Base-by-base conservation (phyloP, 805 yeast species). In the Candida mattraensis region DNA sequence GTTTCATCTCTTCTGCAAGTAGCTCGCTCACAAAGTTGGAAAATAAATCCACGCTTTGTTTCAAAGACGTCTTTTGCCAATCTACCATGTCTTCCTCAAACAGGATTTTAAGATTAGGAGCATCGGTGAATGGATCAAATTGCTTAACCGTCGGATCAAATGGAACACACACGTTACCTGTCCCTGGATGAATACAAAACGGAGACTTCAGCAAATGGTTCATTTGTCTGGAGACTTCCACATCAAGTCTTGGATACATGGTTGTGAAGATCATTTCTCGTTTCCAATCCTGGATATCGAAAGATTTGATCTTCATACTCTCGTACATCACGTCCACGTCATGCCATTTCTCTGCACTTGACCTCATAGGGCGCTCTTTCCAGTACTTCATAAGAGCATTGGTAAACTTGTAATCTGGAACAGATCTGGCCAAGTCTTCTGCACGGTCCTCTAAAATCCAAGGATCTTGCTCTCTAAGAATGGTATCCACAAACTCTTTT, bases 151-250 rank as follows among this genome's bases (percentile, higher is more conserved):
- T 37, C 1, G 81, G 79, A 48, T 76, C 78, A 45, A 77, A 83
- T 0, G 98, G 96, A 6, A 93, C 96, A 75, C 98, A 93, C 3
- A 93, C 85, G 51, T 86, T 83, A 6, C 96, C 96, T 0, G 99
- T 93, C 2, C 87, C 81, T 2, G 99, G 99, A 60, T 93, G 99
- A 27, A 93, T 80, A 66, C 98, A 91, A 59, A 93, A 93, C 12
- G 99, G 99, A 1, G 97, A 85, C 58, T 93, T 93, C 51, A 93
- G 73, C 63, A 93, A 79, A 67, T 93, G 99, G 63, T 81, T 87
- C 53, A 89, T 70, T 58, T 85, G 93, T 48, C 82, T 75, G 6
- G 98, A 84, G 22, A 93, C 99, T 60, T 89, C 95, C 31, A 85
- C 80, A 74, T 93, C 99, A 43, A 93, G 70, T 52, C 96, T 74